phyloP scores from a whole-genome alignment of 148 eudicot genomes.

The Polygonum aviculare region DNA sequence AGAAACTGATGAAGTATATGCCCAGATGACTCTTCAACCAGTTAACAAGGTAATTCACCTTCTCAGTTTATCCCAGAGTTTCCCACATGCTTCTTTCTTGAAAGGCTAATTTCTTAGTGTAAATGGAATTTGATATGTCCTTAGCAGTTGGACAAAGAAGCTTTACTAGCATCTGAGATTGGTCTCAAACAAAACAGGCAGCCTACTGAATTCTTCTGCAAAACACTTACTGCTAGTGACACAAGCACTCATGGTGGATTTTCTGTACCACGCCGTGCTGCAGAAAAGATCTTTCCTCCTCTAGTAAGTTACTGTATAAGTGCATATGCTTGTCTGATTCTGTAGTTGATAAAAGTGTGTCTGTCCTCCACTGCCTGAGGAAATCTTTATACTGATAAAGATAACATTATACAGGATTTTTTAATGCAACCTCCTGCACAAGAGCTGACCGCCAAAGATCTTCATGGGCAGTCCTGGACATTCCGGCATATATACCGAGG shows the following conservation, averaged over 20 bases:
- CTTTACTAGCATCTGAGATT: slow-evolving; percentile 80
- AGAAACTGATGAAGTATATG: slow-evolving; percentile 97
- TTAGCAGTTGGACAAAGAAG: slow-evolving; percentile 83
- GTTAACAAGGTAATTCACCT: slow-evolving; percentile 58
- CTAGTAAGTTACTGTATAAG: slow-evolving; percentile 36
- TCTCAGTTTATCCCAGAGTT: background rate
- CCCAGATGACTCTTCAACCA: slow-evolving; percentile 99
- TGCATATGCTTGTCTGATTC: background rate
- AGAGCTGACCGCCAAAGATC: slow-evolving; percentile 87
- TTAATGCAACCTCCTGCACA: slow-evolving; percentile 98
- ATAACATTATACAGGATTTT: slow-evolving; percentile 56
- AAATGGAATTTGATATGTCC: background rate
- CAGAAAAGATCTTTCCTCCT: slow-evolving; percentile 97
- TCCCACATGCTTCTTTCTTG: slow-evolving; percentile 1
- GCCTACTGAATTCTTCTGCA: slow-evolving; percentile 94
- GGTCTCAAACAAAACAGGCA: slow-evolving; percentile 89
- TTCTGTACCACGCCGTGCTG: slow-evolving; percentile 95
- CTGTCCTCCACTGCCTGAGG: background rate
- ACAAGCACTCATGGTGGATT: slow-evolving; percentile 99
- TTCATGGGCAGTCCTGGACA: slow-evolving; percentile 93
- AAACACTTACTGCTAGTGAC: slow-evolving; percentile 98
- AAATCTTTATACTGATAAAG: slow-evolving; percentile 26
- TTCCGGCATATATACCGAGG: slow-evolving; percentile 95
- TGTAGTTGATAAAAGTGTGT: background rate
- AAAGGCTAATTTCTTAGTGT: background rate